Evolutionary conservation across 1,284 basidiomycete species (phyloP), one percentile per base, ranked within the genome.

Genomic region (Ceratobasidium sp.): DNA sequence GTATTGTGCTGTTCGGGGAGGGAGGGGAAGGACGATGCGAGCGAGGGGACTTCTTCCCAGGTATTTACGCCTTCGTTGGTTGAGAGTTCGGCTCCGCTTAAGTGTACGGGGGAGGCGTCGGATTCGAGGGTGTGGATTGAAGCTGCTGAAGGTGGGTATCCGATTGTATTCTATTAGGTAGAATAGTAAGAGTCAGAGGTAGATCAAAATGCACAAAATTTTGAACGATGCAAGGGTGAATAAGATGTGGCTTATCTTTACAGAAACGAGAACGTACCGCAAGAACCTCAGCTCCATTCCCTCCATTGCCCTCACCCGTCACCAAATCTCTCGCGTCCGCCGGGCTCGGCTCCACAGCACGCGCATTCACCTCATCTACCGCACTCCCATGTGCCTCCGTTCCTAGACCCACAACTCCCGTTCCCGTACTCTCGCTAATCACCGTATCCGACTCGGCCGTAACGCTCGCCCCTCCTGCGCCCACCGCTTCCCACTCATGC

Each of bases 271-370:
- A 45, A 71, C 63, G 75, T 76, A 82, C 79, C 78, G 82, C 81
- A 27, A 81, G 79, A 17, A 73, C 66, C 75, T 79, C 73, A 76
- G 78, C 59, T 0, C 78, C 80, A 54, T 80, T 81, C 27, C 78
- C 79, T 27, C 83, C 83, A 77, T 85, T 80, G 69, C 80, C 81
- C 78, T 88, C 88, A 36, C 84, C 86, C 27, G 82, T 79, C 15
- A 86, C 84, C 74, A 86, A 79, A 77, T 86, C 87, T 76, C 86
- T 82, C 64, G 79, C 82, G 81, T 87, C 88, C 51, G 84, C 85
- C 54, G 83, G 82, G 74, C 82, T 83, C 7, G 81, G 75, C 62
- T 77, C 78, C 83, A 89, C 84, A 41, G 84, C 47, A 9, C 29
- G 69, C 14, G 69, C 69, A 44, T 72, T 72, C 19, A 69, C 56